Conservation (phyloP, 169 alveolate species). For the Cryptosporidium ubiquitum region DNA sequence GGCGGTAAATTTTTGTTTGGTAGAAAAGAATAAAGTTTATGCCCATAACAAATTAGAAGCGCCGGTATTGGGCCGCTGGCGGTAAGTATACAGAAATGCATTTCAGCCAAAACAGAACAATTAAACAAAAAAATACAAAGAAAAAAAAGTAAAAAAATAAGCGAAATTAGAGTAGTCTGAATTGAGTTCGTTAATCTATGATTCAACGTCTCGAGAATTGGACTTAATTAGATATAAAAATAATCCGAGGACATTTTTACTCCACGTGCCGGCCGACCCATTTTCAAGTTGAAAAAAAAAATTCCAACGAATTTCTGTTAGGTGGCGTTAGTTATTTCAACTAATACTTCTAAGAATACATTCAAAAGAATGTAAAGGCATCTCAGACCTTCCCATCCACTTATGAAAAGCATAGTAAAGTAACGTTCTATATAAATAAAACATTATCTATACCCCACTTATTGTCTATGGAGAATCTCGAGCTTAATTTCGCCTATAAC, state of each 20-base stretch:
- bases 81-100: not conserved
- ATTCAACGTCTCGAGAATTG: slow-evolving; percentile 75
- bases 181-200: slow-evolving; percentile 70
- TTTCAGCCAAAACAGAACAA: not conserved
- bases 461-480: slow-evolving; percentile 74
- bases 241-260: not conserved
- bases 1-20: too few species aligned
- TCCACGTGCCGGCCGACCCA: slow-evolving; percentile 75
- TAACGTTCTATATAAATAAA: not conserved
- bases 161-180: slow-evolving; percentile 77
- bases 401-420: not conserved
- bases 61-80: not conserved
- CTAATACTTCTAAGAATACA: slow-evolving; percentile 71
- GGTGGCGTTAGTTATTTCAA: slow-evolving; percentile 66
- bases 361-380: slow-evolving; percentile 36
- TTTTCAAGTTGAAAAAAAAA: slow-evolving; percentile 17
- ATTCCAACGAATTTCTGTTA: slow-evolving; percentile 60
- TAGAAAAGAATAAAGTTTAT: too few species aligned
- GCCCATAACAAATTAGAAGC: too few species aligned
- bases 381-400: slow-evolving; percentile 77
- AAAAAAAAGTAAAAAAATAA: slow-evolving; percentile 1
- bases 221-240: slow-evolving; percentile 60
- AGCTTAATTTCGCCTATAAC: slow-evolving; percentile 71
- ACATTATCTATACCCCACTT: not conserved
- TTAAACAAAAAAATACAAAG: not conserved